Evolutionary conservation across 495 filamentous ascomycete species (phyloP).

Genomic region (Hypoxylon intermedium): DNA sequence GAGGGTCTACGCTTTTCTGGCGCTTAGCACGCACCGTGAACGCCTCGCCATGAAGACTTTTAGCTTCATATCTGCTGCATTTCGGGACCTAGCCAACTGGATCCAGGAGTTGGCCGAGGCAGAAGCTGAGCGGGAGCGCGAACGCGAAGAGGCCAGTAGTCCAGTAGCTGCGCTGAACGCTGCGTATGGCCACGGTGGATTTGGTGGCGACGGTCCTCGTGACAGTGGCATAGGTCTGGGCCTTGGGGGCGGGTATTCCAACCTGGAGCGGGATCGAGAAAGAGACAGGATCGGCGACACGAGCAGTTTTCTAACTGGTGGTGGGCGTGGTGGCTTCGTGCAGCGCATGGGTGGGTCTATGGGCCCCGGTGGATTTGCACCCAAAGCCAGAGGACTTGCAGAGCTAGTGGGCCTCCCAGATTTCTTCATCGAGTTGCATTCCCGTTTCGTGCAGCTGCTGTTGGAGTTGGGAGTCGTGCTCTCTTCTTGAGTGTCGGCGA

Average conservation of each 20-base stretch:
- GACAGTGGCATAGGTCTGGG: slow-evolving; percentile 43
- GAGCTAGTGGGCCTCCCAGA: slow-evolving; percentile 86
- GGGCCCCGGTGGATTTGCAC: slow-evolving; percentile 51
- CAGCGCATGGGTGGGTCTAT: slow-evolving; percentile 48
- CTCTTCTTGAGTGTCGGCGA: slow-evolving; percentile 42
- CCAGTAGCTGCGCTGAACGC: slow-evolving; percentile 45
- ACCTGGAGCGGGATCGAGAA: slow-evolving; percentile 36
- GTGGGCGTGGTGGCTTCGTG: slow-evolving; percentile 47
- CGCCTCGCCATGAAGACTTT: slow-evolving; percentile 77
- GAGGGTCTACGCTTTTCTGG: slow-evolving; percentile 86
- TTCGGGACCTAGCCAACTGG: slow-evolving; percentile 76
- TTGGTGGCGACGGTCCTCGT: slow-evolving; percentile 36
- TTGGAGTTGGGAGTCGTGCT: slow-evolving; percentile 66
- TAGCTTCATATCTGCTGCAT: slow-evolving; percentile 74
- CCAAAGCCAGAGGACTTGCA: slow-evolving; percentile 77
- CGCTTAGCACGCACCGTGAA: slow-evolving; percentile 75
- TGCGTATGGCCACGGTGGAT: slow-evolving; percentile 39
- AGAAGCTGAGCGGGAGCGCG: slow-evolving; percentile 68
- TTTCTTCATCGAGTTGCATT: slow-evolving; percentile 88
- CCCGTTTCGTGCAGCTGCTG: slow-evolving; percentile 75
- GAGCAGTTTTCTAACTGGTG: slow-evolving; percentile 57
- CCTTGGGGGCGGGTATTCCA: slow-evolving; percentile 41
- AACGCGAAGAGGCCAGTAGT: slow-evolving; percentile 48
- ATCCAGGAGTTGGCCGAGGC: slow-evolving; percentile 67
- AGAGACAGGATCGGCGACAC: slow-evolving; percentile 30